phyloP scores from a whole-genome alignment of 176 grass and related monocot genomes.

The Avena sativa region DNA sequence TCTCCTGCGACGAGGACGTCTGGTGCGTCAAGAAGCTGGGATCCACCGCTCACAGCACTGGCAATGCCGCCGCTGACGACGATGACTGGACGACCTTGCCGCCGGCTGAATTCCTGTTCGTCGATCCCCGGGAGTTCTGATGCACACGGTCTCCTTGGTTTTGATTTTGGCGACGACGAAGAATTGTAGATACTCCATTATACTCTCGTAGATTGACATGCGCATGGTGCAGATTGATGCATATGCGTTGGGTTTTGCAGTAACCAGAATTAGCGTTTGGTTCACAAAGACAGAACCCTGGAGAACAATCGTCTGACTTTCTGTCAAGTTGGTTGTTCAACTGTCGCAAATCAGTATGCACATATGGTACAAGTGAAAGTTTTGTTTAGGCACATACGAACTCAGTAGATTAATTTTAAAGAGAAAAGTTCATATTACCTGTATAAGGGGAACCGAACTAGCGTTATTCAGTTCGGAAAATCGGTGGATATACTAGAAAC shows the following conservation, averaged over 20 bases:
- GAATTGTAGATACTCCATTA: conserved; percentile 34
- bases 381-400: too few species aligned
- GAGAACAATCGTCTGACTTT: too few species aligned
- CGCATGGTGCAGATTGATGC: conserved; percentile 29
- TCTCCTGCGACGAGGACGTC: conserved; percentile 75
- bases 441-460: too few species aligned
- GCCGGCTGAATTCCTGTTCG: conserved; percentile 55
- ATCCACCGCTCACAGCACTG: too few species aligned
- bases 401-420: too few species aligned
- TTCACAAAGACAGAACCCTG: too few species aligned
- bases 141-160: conserved; percentile 2
- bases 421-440: too few species aligned
- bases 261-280: background rate
- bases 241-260: background rate
- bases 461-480: too few species aligned
- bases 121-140: conserved; percentile 83
- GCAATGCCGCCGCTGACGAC: background rate
- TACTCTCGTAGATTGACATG: conserved; percentile 29
- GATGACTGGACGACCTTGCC: conserved; percentile 50
- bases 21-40: conserved; percentile 71
- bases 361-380: too few species aligned
- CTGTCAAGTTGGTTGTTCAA: too few species aligned
- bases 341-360: too few species aligned
- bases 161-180: conserved; percentile 22
- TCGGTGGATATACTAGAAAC: too few species aligned